Percentiles rank a stretch among this genome's conserved stretches.
Evolutionary conservation across 2,329 filamentous ascomycete species (phyloP).

Genomic region (Gaeumannomyces sp.): DNA sequence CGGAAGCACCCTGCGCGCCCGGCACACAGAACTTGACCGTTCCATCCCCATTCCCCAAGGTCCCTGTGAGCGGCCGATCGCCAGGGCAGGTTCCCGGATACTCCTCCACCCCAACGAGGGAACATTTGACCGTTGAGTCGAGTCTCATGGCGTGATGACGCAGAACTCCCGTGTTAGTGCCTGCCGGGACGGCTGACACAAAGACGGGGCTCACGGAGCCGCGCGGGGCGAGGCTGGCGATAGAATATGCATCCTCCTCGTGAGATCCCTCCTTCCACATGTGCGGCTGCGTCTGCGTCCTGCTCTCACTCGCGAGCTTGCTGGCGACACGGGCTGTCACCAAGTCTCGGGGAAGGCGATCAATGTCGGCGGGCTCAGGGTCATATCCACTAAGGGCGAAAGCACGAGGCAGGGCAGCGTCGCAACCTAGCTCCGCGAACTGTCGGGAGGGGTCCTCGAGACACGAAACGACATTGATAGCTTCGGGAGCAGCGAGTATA

Average conservation of each 20-base stretch:
- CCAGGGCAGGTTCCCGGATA: neutral
- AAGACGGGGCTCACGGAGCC: neutral
- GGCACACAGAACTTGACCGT: conserved; percentile 7
- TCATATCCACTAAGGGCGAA: neutral
- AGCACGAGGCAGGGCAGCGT: neutral
- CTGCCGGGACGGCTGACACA: conserved; percentile 6
- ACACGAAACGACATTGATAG: neutral
- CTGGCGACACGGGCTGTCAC: neutral
- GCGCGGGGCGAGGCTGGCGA: neutral
- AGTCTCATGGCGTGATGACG: conserved; percentile 12
- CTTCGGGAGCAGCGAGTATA: conserved; percentile 1
- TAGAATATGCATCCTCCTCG: neutral
- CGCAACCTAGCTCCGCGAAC: neutral
- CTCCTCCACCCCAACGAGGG: neutral
- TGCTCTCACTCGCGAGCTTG: neutral
- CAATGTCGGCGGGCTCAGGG: conserved; percentile 1
- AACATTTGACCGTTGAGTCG: conserved; percentile 5
- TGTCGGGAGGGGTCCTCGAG: conserved; percentile 4
- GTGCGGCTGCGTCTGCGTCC: neutral
- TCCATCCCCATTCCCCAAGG: neutral
- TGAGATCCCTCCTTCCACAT: neutral
- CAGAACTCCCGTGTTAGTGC: conserved; percentile 10
- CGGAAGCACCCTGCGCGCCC: neutral
- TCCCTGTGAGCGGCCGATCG: neutral
- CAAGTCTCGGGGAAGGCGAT: neutral